Conservation (phyloP, 1,284 basidiomycete genomes). For the Boletellus deceptivus region DNA sequence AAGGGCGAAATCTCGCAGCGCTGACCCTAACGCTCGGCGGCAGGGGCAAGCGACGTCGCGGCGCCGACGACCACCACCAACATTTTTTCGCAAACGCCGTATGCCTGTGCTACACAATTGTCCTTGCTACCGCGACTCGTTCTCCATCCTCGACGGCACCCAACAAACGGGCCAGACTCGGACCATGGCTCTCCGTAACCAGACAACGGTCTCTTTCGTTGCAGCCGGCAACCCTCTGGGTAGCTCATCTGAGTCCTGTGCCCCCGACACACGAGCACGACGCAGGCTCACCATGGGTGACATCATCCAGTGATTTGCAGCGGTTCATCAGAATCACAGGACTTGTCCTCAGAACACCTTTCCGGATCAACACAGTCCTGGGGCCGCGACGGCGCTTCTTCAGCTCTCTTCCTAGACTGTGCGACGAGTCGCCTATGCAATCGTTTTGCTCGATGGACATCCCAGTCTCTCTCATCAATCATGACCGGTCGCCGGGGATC, state of each 20-base stretch:
- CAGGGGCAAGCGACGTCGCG: constrained; percentile 25
- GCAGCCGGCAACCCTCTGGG: background rate
- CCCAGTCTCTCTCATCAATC: constrained; percentile 70
- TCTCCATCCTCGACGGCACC: background rate
- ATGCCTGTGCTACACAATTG: constrained; percentile 11
- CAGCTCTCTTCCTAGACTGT: constrained; percentile 15
- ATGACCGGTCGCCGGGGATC: constrained; percentile 67
- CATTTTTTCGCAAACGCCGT: constrained; percentile 23
- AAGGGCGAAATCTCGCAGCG: constrained; percentile 17
- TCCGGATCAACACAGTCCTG: background rate
- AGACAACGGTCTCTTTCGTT: constrained; percentile 9
- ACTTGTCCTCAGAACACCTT: constrained; percentile 3
- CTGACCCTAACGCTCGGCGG: constrained; percentile 16
- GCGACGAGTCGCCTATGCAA: constrained; percentile 45
- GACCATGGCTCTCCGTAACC: background rate
- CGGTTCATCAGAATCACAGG: background rate
- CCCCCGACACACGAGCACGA: background rate
- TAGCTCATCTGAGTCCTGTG: constrained; percentile 7
- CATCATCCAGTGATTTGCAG: constrained; percentile 11
- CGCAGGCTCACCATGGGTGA: constrained; percentile 9
- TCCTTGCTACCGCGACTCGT: constrained; percentile 18
- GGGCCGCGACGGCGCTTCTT: background rate
- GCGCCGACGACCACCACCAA: constrained; percentile 21
- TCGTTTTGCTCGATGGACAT: constrained; percentile 59
- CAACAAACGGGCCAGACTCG: background rate